These are phyloP conservation scores for Russula emetica DNA, from an alignment of 768 basidiomycete species.

Conservation along the genomic window DNA sequence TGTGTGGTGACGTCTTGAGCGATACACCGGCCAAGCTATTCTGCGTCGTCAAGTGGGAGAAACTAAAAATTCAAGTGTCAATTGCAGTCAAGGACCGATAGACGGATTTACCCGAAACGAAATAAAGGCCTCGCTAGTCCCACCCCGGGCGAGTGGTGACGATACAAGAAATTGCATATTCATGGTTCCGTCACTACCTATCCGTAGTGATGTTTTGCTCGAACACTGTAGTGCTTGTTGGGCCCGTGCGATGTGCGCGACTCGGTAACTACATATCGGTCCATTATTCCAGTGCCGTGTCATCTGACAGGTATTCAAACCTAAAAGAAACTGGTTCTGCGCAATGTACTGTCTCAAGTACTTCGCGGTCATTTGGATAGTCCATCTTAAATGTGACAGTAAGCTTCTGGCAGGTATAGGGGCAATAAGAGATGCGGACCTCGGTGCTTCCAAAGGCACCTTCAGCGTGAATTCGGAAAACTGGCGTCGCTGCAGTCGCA, in stretches of 20 bases:
- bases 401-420: not conserved
- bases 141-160: constrained; percentile 39
- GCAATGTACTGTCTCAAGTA: constrained; percentile 89
- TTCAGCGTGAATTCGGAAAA: constrained; percentile 74
- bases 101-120: constrained; percentile 72
- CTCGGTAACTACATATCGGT: constrained; percentile 62
- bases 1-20: not conserved
- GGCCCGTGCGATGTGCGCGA: constrained; percentile 68
- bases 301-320: constrained; percentile 39
- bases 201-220: constrained; percentile 83
- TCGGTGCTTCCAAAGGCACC: constrained; percentile 86
- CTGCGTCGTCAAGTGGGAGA: constrained; percentile 20
- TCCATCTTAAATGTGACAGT: constrained; percentile 62
- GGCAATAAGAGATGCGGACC: constrained; percentile 39
- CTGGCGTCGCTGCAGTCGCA: constrained; percentile 43
- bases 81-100: not conserved
- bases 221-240: constrained; percentile 75
- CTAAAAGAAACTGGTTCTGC: constrained; percentile 59
- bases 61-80: constrained; percentile 14
- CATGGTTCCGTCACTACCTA: constrained; percentile 76
- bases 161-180: constrained; percentile 90
- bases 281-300: not conserved
- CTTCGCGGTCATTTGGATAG: constrained; percentile 88
- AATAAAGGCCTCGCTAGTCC: constrained; percentile 63
- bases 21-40: constrained; percentile 7